phyloP scores from a whole-genome alignment of 140 eudicot genomes.

The Anethum foeniculum region DNA sequence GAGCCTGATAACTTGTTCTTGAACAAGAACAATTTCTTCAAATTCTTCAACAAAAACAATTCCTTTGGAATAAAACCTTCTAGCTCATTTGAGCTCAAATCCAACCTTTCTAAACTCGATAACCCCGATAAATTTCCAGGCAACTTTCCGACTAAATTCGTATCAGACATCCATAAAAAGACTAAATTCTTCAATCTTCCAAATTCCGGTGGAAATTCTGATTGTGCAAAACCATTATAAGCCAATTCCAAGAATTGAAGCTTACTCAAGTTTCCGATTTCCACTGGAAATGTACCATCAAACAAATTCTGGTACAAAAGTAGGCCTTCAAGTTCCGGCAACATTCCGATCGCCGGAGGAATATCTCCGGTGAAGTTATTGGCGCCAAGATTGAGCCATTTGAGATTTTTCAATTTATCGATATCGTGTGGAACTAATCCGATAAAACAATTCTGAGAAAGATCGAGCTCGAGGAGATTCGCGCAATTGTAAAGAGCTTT shows the following conservation, averaged over 20 bases:
- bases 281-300: constrained; percentile 52
- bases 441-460: constrained; percentile 47
- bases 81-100: constrained; percentile 43
- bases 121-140: constrained; percentile 42
- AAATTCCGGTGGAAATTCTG: constrained; percentile 50
- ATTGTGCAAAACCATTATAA: constrained; percentile 34
- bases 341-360: constrained; percentile 50
- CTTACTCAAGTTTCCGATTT: constrained; percentile 49
- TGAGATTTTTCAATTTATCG: constrained; percentile 31
- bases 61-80: constrained; percentile 60
- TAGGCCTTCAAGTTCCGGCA: constrained; percentile 30
- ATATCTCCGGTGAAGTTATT: constrained; percentile 79
- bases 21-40: constrained; percentile 35
- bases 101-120: constrained; percentile 38
- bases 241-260: constrained; percentile 36
- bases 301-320: constrained; percentile 39
- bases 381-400: constrained; percentile 41
- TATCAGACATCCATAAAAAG: constrained; percentile 41
- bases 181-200: constrained; percentile 39
- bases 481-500: constrained; percentile 44
- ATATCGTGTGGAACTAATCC: constrained; percentile 52
- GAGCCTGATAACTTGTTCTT: constrained; percentile 50
- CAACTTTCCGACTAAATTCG: constrained; percentile 45
- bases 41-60: constrained; percentile 49
- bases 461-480: constrained; percentile 39